Evolutionary conservation across 1,139 yeast genomes (phyloP), one percentile per base, ranked within the genome.

Genomic region (Diutina ranongensis): DNA sequence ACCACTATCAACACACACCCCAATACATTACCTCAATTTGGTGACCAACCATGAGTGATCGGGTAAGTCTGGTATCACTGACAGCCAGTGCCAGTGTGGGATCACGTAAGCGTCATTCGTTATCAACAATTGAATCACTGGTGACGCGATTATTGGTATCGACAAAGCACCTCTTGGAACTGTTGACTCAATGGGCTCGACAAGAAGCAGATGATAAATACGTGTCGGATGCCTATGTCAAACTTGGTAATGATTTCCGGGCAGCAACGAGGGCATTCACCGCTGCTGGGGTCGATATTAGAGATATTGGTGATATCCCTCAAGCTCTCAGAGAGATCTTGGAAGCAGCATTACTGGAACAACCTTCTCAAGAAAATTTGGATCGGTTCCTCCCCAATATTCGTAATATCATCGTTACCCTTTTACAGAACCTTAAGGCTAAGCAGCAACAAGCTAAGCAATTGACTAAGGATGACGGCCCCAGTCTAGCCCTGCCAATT

Each of bases 171-270:
- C 68, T 94, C 15, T 68, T 92, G 15, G 95, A 86, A 55, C 76
- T 88, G 33, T 67, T 94, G 47, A 87, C 95, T 0, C 88, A 80
- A 51, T 94, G 99, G 99, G 92, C 98, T 1, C 74, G 80, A 49
- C 78, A 76, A 27, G 75, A 76, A 33, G 89, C 87, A 2, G 75
- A 82, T 35, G 97, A 89, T 47, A 78, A 78, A 49, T 87, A 78
- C 52, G 97, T 94, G 2, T 86, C 96, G 2, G 89, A 88, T 58
- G 85, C 92, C 4, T 94, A 88, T 59, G 98, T 94, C 13, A 83
- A 80, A 52, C 71, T 94, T 35, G 98, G 98, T 0, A 92, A 92
- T 59, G 97, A 92, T 62, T 94, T 88, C 66, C 80, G 94, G 54
- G 78, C 86, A 2, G 88, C 95, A 0, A 80, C 92, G 18, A 74